A percentile compares a stretch with the other conserved stretches of the same genome.
Evolutionary conservation across 108 stramenopile genomes (phyloP).

Genomic region (Aurantiochytrium sp.): DNA sequence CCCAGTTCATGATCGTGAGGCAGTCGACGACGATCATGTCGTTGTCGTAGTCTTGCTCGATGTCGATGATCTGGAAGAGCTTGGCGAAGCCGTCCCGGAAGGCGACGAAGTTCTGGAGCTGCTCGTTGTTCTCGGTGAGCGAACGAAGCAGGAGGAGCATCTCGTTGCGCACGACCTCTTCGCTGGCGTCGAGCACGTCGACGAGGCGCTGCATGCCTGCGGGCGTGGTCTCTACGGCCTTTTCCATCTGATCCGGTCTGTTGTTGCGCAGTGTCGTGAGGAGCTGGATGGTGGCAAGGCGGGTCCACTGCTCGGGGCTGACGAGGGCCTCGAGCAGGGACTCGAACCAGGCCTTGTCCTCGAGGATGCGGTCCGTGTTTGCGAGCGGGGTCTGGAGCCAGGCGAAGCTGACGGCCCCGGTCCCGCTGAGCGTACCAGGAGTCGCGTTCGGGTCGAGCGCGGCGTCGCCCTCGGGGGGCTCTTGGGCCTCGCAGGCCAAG

Average conservation of each 20-base stretch:
- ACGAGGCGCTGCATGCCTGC: constrained; percentile 16
- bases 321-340: not conserved
- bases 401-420: not conserved
- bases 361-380: not conserved
- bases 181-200: not conserved
- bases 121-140: not conserved
- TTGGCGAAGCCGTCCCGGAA: constrained; percentile 27
- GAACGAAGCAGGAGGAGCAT: constrained; percentile 5
- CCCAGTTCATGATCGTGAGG: constrained; percentile 26
- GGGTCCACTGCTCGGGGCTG: not conserved
- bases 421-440: constrained; percentile 15
- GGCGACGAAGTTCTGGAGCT: constrained; percentile 25
- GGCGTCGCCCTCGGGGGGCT: not conserved
- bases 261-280: not conserved
- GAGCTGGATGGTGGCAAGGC: constrained; percentile 12
- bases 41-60: not conserved
- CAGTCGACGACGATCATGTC: constrained; percentile 19
- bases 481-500: not conserved
- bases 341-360: not conserved
- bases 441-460: not conserved
- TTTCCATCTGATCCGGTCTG: not conserved
- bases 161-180: not conserved
- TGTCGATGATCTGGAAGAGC: not conserved
- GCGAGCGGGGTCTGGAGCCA: constrained; percentile 8
- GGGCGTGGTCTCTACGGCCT: not conserved